Percentiles rank a stretch among this genome's conserved stretches.
Evolutionary conservation across 345 rosid species (phyloP).

Genomic region (Euphorbia pulcherrima): DNA sequence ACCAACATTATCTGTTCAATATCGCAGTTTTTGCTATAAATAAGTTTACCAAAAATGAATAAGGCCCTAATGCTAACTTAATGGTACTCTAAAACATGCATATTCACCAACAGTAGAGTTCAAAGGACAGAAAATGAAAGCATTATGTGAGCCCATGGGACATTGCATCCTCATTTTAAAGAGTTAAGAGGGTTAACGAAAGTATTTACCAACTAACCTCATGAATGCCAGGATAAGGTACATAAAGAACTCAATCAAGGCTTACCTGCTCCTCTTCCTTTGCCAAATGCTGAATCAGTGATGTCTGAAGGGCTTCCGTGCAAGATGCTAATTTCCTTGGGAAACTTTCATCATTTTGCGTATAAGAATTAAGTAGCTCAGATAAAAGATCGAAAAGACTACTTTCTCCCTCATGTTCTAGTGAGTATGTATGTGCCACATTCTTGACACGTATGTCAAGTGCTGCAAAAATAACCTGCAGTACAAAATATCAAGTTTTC

Average conservation of each 20-base stretch:
- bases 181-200: neutral
- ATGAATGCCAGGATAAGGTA: slow-evolving; percentile 3
- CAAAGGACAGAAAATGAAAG: neutral
- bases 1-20: neutral
- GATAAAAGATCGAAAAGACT: slow-evolving; percentile 56
- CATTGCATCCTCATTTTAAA: neutral
- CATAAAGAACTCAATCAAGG: neutral
- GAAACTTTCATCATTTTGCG: slow-evolving; percentile 46
- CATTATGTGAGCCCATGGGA: neutral
- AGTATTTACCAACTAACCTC: neutral
- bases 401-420: slow-evolving; percentile 60
- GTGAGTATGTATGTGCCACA: slow-evolving; percentile 53
- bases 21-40: neutral
- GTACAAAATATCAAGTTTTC: slow-evolving; percentile 5
- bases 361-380: slow-evolving; percentile 41
- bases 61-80: neutral
- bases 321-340: slow-evolving; percentile 59
- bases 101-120: neutral
- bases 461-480: slow-evolving; percentile 67
- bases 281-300: slow-evolving; percentile 63
- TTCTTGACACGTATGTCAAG: slow-evolving; percentile 62
- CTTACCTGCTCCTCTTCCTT: slow-evolving; percentile 71
- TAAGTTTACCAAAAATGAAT: neutral
- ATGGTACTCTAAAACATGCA: neutral
- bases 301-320: slow-evolving; percentile 58